Conservation (phyloP, 345 rosid genomes). For the Viola odorata region DNA sequence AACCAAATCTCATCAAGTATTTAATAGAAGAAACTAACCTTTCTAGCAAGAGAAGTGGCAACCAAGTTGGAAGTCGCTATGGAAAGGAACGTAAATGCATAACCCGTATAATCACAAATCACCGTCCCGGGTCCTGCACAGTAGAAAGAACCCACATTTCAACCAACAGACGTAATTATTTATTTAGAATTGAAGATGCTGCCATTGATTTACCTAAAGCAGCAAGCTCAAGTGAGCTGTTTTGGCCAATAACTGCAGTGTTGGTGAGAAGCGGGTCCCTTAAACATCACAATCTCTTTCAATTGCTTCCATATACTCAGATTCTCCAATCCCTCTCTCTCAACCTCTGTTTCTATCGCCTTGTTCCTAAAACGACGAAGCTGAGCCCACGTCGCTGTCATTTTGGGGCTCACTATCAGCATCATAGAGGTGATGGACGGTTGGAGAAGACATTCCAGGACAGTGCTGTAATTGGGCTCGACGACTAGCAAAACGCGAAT, state of each 20-base stretch:
- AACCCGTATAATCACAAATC: slow-evolving; percentile 44
- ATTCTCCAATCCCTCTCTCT: slow-evolving; percentile 38
- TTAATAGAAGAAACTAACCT: slow-evolving; percentile 19
- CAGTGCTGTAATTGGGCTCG: too few species aligned
- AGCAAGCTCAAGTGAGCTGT: slow-evolving; percentile 85
- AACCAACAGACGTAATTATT: neutral
- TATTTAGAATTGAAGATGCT: neutral
- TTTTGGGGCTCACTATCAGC: neutral
- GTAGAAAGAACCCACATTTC: neutral
- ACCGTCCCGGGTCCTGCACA: slow-evolving; percentile 53
- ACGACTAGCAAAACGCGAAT: too few species aligned
- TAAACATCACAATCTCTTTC: slow-evolving; percentile 74
- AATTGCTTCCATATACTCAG: slow-evolving; percentile 74
- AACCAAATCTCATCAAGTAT: neutral
- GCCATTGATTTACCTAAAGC: slow-evolving; percentile 54
- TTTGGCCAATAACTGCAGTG: slow-evolving; percentile 84
- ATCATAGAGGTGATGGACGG: too few species aligned
- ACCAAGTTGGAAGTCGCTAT: slow-evolving; percentile 52
- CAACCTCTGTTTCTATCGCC: slow-evolving; percentile 14
- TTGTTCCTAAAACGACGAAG: slow-evolving; percentile 5
- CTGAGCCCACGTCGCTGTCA: slow-evolving; percentile 3
- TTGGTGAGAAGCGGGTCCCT: slow-evolving; percentile 91
- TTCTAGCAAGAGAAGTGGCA: slow-evolving; percentile 45
- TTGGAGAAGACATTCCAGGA: too few species aligned
- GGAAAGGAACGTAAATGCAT: slow-evolving; percentile 51